Evolutionary conservation across 1,284 basidiomycete species (phyloP), one percentile per base, ranked within the genome.

Genomic region (Bjerkandera adusta): DNA sequence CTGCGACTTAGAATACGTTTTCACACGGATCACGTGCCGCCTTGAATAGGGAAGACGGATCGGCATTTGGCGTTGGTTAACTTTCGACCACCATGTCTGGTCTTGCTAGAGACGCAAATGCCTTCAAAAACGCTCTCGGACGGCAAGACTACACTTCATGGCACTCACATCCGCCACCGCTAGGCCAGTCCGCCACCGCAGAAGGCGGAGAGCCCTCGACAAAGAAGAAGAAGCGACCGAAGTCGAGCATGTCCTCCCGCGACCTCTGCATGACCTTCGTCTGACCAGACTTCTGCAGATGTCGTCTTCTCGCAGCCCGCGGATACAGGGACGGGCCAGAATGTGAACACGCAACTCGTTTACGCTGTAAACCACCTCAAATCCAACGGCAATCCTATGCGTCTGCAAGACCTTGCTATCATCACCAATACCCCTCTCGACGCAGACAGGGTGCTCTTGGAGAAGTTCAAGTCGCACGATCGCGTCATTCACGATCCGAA

Each of bases 311-410:
- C 90, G 12, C 91, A 94, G 63, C 90, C 92, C 4, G 83, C 84
- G 20, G 83, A 91, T 59, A 92, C 88, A 2, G 89, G 89, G 6
- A 81, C 83, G 6, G 91, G 90, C 6, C 76, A 69, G 36, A 89
- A 95, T 69, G 76, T 89, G 51, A 90, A 89, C 60, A 95, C 92
- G 1, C 90, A 93, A 65, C 75, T 96, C 29, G 81, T 92, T 3
- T 91, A 90, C 58, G 88, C 87, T 8, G 82, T 96, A 26, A 83
- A 84, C 58, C 79, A 88, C 61, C 77, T 96, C 49, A 93, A 91
- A 71, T 68, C 70, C 18, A 83, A 77, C 35, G 86, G 87, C 30
- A 64, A 64, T 52, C 92, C 92, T 7, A 89, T 89, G 73, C 83
- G 90, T 3, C 66, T 93, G 33, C 85, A 92, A 65, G 92, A 94